Conservation (phyloP, 768 basidiomycete genomes). For the Vararia minispora region DNA sequence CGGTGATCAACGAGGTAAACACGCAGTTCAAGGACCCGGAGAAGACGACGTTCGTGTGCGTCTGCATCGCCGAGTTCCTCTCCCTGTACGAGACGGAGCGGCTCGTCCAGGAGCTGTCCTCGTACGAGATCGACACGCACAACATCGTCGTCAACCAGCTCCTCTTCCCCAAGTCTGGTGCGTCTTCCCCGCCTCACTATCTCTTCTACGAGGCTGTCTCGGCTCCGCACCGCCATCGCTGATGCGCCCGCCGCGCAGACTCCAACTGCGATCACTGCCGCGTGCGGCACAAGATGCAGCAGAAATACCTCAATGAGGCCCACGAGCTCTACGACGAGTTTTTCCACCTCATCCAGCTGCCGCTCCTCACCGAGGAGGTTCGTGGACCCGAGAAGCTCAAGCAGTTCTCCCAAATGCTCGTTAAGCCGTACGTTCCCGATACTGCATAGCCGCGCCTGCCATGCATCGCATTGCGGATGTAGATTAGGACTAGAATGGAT, state of each 20-base stretch:
- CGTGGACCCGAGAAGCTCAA: slow-evolving; percentile 89
- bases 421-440: slow-evolving; percentile 60
- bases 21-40: slow-evolving; percentile 99
- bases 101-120: slow-evolving; percentile 89
- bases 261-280: slow-evolving; percentile 94
- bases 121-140: slow-evolving; percentile 94
- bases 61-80: slow-evolving; percentile 97
- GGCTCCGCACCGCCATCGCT: background rate
- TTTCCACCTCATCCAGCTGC: slow-evolving; percentile 93
- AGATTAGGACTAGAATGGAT: too few species aligned
- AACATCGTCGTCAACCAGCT: slow-evolving; percentile 98
- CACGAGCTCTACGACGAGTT: slow-evolving; percentile 97
- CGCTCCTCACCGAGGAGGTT: slow-evolving; percentile 93
- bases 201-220: background rate
- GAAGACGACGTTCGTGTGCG: slow-evolving; percentile 97
- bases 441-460: background rate
- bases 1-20: slow-evolving; percentile 96
- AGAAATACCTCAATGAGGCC: slow-evolving; percentile 93
- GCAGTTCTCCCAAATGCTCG: slow-evolving; percentile 88
- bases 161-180: slow-evolving; percentile 84
- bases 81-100: slow-evolving; percentile 98
- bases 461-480: too few species aligned
- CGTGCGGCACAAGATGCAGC: slow-evolving; percentile 95
- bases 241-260: slow-evolving; percentile 36
- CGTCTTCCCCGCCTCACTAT: slow-evolving; percentile 18